phyloP scores from a whole-genome alignment of 2,329 filamentous ascomycete genomes.

The Apiospora koreana region DNA sequence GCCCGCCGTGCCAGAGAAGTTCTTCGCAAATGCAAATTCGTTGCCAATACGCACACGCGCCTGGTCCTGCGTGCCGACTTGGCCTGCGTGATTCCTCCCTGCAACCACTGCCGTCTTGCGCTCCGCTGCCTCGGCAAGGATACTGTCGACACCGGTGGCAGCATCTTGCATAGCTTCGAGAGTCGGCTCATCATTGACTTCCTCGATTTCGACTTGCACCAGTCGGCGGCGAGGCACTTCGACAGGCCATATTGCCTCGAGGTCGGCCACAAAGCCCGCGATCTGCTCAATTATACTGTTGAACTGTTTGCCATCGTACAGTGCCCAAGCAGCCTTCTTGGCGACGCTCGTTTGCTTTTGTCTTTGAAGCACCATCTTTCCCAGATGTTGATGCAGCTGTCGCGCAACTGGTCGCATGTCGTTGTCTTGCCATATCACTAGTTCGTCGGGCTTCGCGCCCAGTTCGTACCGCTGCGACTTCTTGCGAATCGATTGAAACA shows the following conservation, averaged over 20 bases:
- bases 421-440: constrained; percentile 11
- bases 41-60: background rate
- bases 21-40: background rate
- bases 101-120: background rate
- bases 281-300: constrained; percentile 19
- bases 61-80: background rate
- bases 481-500: constrained; percentile 25
- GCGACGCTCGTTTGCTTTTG: constrained; percentile 21
- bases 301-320: constrained; percentile 25
- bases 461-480: constrained; percentile 26
- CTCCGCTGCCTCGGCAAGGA: background rate
- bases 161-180: background rate
- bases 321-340: constrained; percentile 25
- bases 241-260: constrained; percentile 5
- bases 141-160: background rate
- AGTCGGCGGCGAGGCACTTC: background rate
- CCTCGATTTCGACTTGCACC: constrained; percentile 11
- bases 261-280: background rate
- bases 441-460: constrained; percentile 13
- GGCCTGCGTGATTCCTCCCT: background rate
- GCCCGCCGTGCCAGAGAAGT: background rate
- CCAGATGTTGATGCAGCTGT: constrained; percentile 18
- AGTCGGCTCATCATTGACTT: background rate
- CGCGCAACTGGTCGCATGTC: constrained; percentile 16
- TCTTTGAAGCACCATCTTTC: constrained; percentile 7